Evolutionary conservation across 768 basidiomycete species (phyloP), one percentile per base, ranked within the genome.

Genomic region (Naganishia friedmannii): DNA sequence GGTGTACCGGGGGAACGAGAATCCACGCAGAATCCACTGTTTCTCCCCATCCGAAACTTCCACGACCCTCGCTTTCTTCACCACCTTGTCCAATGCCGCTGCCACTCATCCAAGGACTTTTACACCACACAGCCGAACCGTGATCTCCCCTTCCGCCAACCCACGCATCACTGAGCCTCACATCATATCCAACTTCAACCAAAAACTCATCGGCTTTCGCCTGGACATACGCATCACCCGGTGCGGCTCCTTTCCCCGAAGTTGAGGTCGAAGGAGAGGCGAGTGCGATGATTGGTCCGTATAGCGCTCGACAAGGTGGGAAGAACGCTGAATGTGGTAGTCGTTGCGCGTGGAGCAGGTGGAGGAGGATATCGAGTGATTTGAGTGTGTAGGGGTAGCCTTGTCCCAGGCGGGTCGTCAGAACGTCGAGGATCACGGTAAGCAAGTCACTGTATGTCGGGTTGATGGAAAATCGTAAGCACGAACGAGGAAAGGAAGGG

Each of bases 161-260:
- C 60, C 60, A 63, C n/a, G 60, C 60, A 19, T 42, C 28, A 7
- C 60, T 29, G 3, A 63, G 0, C 32, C 42, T 3, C 15, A 42
- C 60, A 17, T 45, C 60, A 34, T 63, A 63, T n/a, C 60, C 60
- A 7, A 63, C 28, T 0, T 23, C 60, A 3, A 23, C 39, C 7
- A 63, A 34, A 63, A 63, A 63, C 42, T 63, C 60, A 29, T 63
- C 60, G 46, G 60, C 60, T 42, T 63, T 63, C 37, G 60, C 37
- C 39, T 46, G 46, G 4, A 46, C 60, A 23, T 63, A 42, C 32
- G 34, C 60, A 13, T 21, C 60, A 0, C 26, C 60, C 42, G 15
- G 26, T 23, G 42, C 37, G n/a, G 23, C 6, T 42, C 42, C 42
- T 42, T 42, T 42, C 42, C 42, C 42, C 15, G 42, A 8, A 42